Evolutionary conservation across 345 rosid genomes (phyloP).

Genomic region (Carallia pectinifolia): DNA sequence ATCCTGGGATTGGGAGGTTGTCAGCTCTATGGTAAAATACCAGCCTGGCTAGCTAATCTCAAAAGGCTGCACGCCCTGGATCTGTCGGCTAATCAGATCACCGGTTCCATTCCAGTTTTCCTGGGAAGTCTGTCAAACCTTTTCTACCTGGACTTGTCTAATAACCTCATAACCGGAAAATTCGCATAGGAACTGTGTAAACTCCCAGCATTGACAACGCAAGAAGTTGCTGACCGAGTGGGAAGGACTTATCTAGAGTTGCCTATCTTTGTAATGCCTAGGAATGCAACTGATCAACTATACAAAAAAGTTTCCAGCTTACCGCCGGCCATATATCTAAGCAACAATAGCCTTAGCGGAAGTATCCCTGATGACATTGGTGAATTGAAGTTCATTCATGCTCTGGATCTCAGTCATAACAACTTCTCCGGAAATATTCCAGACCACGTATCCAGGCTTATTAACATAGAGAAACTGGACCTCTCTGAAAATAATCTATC

Average conservation of each 20-base stretch:
- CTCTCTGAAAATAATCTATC: slow-evolving; percentile 7
- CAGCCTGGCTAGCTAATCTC: too few species aligned
- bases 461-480: slow-evolving; percentile 6
- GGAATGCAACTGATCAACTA: background rate
- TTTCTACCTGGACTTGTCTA: slow-evolving; percentile 14
- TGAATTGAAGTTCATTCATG: slow-evolving; percentile 3
- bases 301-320: background rate
- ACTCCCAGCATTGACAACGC: background rate
- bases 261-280: slow-evolving; percentile 3
- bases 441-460: slow-evolving; percentile 1
- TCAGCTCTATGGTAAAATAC: too few species aligned
- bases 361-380: slow-evolving; percentile 7
- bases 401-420: background rate
- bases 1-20: too few species aligned
- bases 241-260: slow-evolving; percentile 2
- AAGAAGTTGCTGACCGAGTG: background rate
- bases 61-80: too few species aligned
- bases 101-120: background rate
- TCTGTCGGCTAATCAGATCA: too few species aligned
- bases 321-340: background rate
- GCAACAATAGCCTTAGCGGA: slow-evolving; percentile 3
- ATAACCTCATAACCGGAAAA: slow-evolving; percentile 5
- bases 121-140: slow-evolving; percentile 8
- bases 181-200: background rate
- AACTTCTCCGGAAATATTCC: slow-evolving; percentile 12